Percentiles rank a stretch among this genome's conserved stretches.
phyloP scores from a whole-genome alignment of 1,139 yeast species.

The Nakaseomyces delphensis region DNA sequence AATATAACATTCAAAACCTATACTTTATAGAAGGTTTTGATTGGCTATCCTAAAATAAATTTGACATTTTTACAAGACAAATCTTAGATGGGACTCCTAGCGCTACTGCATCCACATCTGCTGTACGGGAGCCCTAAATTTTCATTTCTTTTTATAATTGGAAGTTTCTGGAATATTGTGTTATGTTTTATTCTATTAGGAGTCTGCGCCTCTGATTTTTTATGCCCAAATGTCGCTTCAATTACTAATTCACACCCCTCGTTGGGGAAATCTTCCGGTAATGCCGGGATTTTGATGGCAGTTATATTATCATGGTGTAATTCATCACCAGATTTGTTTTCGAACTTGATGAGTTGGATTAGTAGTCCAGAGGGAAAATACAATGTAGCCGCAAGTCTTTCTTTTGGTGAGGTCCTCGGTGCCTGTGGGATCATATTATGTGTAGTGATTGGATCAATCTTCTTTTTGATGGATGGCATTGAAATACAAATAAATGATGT shows the following conservation, averaged over 20 bases:
- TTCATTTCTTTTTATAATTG: slow-evolving; percentile 17
- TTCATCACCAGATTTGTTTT: slow-evolving; percentile 83
- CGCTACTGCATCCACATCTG: slow-evolving; percentile 22
- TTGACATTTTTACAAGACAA: too few species aligned
- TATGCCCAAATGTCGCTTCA: slow-evolving; percentile 29
- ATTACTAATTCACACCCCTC: slow-evolving; percentile 19
- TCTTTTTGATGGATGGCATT: slow-evolving; percentile 24
- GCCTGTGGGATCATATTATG: slow-evolving; percentile 33
- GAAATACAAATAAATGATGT: slow-evolving; percentile 14
- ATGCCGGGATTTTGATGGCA: slow-evolving; percentile 20
- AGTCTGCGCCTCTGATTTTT: slow-evolving; percentile 30
- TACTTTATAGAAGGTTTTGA: background rate
- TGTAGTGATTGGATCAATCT: slow-evolving; percentile 30
- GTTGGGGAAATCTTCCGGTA: slow-evolving; percentile 1
- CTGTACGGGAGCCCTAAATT: slow-evolving; percentile 19
- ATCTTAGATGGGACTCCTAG: background rate
- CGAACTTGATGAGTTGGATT: slow-evolving; percentile 45
- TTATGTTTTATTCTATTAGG: slow-evolving; percentile 28
- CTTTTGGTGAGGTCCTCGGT: slow-evolving; percentile 66
- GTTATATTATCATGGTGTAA: slow-evolving; percentile 80
- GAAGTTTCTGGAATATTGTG: slow-evolving; percentile 21
- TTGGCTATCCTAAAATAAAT: too few species aligned
- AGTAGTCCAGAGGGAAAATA: slow-evolving; percentile 51
- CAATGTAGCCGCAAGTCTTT: slow-evolving; percentile 53
- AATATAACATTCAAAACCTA: background rate